Percentiles rank a stretch among this genome's conserved stretches.
These are phyloP conservation scores for Fusarium paranaense DNA, from an alignment of 2,329 filamentous ascomycete species.

Conservation along the genomic window DNA sequence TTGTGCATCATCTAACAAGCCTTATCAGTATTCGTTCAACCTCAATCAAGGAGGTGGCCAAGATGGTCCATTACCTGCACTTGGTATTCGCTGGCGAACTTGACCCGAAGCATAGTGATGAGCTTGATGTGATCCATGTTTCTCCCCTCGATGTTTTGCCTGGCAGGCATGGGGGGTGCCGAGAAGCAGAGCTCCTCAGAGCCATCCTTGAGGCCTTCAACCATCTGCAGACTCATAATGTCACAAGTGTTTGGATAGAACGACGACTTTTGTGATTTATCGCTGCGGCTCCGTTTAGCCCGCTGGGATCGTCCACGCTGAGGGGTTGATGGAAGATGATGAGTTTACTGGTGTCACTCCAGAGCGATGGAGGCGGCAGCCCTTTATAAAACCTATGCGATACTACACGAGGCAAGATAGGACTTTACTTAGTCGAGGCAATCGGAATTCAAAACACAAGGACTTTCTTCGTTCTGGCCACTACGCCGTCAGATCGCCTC, in stretches of 20 bases:
- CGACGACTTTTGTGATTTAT: too few relatives aligned
- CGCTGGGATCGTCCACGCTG: too few relatives aligned
- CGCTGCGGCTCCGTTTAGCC: too few relatives aligned
- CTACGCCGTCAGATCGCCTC: too few relatives aligned
- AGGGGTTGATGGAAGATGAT: too few relatives aligned
- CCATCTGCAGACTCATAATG: not conserved
- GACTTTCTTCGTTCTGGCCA: too few relatives aligned
- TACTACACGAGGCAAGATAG: too few relatives aligned
- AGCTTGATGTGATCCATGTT: not conserved
- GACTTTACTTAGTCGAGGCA: too few relatives aligned
- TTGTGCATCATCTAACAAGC: not conserved
- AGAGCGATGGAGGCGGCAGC: too few relatives aligned
- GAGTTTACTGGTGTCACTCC: too few relatives aligned
- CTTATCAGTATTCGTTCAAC: not conserved
- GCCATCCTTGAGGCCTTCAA: not conserved
- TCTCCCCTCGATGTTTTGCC: not conserved
- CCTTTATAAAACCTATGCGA: too few relatives aligned
- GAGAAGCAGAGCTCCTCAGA: not conserved
- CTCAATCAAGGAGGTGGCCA: not conserved
- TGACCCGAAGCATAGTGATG: not conserved
- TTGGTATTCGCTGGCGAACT: not conserved
- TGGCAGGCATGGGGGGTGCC: not conserved
- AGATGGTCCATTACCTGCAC: not conserved
- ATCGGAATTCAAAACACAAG: too few relatives aligned
- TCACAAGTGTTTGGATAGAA: not conserved